Base-by-base conservation (phyloP, 352 stramenopile species). In the Globisporangium echinulatum region DNA sequence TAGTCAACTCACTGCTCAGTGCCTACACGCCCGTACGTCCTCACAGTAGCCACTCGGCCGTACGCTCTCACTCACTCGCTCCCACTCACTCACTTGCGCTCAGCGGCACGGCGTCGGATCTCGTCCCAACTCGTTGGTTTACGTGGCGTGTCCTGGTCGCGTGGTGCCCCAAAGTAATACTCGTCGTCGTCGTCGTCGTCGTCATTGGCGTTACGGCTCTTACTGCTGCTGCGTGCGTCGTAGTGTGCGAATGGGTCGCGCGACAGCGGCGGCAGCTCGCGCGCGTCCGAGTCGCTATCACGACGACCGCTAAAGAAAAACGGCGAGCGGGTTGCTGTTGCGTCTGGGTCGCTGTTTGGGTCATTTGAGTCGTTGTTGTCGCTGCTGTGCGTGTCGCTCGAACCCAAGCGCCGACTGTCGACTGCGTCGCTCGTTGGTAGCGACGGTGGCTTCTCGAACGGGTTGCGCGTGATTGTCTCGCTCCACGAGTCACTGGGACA, bases 61-160 rank as follows among this genome's bases (percentile, higher is more conserved):
- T 25, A 25, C 25, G 25, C 25, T 25, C 25, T 25, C 25, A 25
- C 25, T 25, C 25, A 25, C 25, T 25, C 25, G 25, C 25, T 25
- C 25, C 25, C 25, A 25, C 25, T 25, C 25, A 52, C 52, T 84
- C 59, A 90, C 63, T 87, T 86, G 50, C 69, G 62, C 9, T 75
- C 60, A 38, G 75, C 70, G 51, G 76, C 75, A 10, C 77, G 83
- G 52, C 76, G 74, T 43, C 83, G 81, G 36, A 93, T 82, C 37
- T 93, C 81, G 47, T 93, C 81, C 83, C 83, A 93, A 7, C 81
- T 88, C 11, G 79, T 90, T 7, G 71, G 68, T 43, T 86, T 80
- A 19, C 44, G 54, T 2, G 56, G 52, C 14, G 54, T 42, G 8
- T 82, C 67, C 2, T 36, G 19, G 51, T 76, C 56, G 17, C 58